Evolutionary conservation across 2,329 filamentous ascomycete genomes (phyloP), one percentile per base, ranked within the genome.

Genomic region (Penicillium italicum): DNA sequence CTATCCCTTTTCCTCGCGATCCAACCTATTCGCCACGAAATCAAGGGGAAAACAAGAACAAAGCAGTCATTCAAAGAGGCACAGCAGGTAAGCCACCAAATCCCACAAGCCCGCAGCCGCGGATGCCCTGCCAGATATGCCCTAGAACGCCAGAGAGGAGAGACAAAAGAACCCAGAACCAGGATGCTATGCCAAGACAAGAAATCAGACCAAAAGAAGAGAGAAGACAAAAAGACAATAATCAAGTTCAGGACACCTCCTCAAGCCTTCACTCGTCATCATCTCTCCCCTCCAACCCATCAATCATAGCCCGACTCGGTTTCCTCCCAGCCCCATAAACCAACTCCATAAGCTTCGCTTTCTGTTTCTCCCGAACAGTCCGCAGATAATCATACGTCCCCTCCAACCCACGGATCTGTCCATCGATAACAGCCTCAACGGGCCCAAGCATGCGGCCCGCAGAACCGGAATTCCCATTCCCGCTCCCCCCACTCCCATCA

Each of bases 351-450:
- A 94, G 78, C 74, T 90, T 91, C 55, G 85, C 83, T 79, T 93
- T 94, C 76, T 97, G 93, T 62, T 82, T 82, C 61, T 90, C 84
- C 38, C 93, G 79, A 36, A 95, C 85, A 9, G 81, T 83, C 59
- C 88, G 87, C 10, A 97, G 80, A 69, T 95, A 89, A 12, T 82
- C 81, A 64, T 91, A 89, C 4, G 91, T 92, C 24, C 88, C 87
- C 65, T 90, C 87, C 20, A 97, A 74, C 5, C 93, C 91, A 42
- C 80, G 80, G 63, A 97, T 90, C 77, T 97, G 93, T 66, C 92
- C 89, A 58, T 93, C 89, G 28, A 79, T 73, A 18, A 97, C 81
- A 1, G 71, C 69, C 43, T 73, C 73, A 8, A 75, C 71, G 14
- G 69, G 65, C 1, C 86, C 86, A 18, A 93, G 78, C 26, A 70